phyloP scores from a whole-genome alignment of 768 basidiomycete species.

The Boletus vinaceobasis region DNA sequence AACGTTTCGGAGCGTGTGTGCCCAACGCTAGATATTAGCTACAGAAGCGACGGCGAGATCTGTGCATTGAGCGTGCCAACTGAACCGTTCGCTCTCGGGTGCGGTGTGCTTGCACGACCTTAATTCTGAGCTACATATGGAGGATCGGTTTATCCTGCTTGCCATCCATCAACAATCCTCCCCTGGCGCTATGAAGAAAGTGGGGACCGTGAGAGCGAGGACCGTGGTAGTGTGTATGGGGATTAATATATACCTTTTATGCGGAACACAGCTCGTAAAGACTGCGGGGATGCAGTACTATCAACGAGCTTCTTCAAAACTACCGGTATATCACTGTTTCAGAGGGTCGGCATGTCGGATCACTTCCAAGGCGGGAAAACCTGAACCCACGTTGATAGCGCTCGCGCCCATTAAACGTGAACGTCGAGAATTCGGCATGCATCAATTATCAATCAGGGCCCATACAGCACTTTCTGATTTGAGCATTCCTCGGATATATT shows the following conservation, averaged over 20 bases:
- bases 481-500: constrained; percentile 9
- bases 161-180: not conserved
- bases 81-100: not conserved
- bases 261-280: not conserved
- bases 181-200: not conserved
- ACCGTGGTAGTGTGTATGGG: not conserved
- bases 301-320: not conserved
- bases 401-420: constrained; percentile 9
- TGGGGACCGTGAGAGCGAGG: not conserved
- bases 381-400: constrained; percentile 2
- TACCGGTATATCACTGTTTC: not conserved
- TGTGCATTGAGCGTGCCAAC: not conserved
- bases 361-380: not conserved
- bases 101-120: constrained; percentile 5
- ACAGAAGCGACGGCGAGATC: not conserved
- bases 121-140: not conserved
- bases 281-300: not conserved
- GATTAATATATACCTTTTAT: not conserved
- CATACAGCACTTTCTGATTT: not conserved
- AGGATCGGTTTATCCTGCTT: not conserved
- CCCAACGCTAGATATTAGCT: not conserved
- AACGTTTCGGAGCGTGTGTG: constrained; percentile 12
- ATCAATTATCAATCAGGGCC: not conserved
- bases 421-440: not conserved
- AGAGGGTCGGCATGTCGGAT: constrained; percentile 2